Evolutionary conservation across 2,329 filamentous ascomycete species (phyloP).

Genomic region (Paecilomyces niveus): DNA sequence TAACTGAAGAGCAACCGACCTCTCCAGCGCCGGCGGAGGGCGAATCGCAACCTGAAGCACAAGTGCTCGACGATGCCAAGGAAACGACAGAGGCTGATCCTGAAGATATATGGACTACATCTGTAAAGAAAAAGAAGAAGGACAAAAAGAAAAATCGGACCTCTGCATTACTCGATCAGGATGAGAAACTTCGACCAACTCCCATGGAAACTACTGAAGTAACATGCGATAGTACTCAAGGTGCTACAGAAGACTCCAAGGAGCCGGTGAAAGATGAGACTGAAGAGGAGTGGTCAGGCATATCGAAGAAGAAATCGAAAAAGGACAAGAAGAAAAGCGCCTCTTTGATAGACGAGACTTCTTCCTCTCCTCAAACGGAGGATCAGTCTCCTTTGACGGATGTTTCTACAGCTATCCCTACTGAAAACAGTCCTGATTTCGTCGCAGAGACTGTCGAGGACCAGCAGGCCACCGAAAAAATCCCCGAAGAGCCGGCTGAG

Average conservation of each 20-base stretch:
- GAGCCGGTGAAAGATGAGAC: neutral
- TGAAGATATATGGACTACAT: neutral
- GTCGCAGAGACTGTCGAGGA: neutral
- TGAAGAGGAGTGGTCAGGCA: constrained; percentile 4
- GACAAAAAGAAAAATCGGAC: too few species aligned
- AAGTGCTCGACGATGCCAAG: neutral
- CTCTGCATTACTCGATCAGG: too few species aligned
- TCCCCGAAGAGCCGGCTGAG: constrained; percentile 3
- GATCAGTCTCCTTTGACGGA: neutral
- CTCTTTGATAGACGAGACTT: neutral
- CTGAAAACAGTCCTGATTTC: neutral
- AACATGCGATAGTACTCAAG: neutral
- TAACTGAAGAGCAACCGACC: neutral
- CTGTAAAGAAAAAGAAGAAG: too few species aligned
- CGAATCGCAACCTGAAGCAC: neutral
- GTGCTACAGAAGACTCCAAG: neutral
- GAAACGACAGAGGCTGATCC: neutral
- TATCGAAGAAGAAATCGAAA: constrained; percentile 17
- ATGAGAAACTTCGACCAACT: too few species aligned
- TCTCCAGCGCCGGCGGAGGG: neutral
- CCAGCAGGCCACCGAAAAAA: neutral
- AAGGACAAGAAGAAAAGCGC: constrained; percentile 7
- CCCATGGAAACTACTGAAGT: neutral
- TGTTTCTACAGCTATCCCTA: neutral
- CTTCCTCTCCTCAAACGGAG: neutral